A percentile compares a stretch with the other conserved stretches of the same genome.
Evolutionary conservation across 331 rosid genomes (phyloP).

Genomic region (Rhamnella rubrinervis): DNA sequence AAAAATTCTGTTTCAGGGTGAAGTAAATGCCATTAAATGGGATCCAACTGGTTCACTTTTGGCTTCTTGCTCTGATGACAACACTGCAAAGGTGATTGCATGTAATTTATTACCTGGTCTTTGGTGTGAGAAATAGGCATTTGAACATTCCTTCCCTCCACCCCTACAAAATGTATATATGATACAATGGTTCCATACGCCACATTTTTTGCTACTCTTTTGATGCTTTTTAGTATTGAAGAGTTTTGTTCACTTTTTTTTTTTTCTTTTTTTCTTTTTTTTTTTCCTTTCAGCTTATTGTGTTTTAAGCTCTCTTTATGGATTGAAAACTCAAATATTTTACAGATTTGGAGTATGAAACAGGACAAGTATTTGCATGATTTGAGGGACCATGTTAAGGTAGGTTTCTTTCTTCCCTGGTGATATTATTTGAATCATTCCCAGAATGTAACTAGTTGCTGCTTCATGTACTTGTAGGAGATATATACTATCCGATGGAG

Average conservation of each 20-base stretch:
- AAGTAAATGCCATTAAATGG: conserved; percentile 86
- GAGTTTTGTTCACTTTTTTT: background rate
- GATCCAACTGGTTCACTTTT: conserved; percentile 76
- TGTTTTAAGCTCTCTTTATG: background rate
- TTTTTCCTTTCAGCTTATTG: background rate
- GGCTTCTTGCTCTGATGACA: conserved; percentile 90
- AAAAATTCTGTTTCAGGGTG: conserved; percentile 58
- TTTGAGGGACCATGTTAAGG: conserved; percentile 82
- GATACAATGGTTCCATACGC: too few relatives aligned
- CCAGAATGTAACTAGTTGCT: background rate
- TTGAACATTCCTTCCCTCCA: too few relatives aligned
- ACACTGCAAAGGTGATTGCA: conserved; percentile 64
- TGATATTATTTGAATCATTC: background rate
- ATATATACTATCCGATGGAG: conserved; percentile 96
- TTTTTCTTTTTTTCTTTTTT: background rate
- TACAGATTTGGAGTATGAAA: conserved; percentile 84
- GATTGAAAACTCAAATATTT: conserved; percentile 1
- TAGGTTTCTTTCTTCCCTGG: conserved; percentile 12
- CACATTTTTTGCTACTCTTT: background rate
- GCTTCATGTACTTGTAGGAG: conserved; percentile 48
- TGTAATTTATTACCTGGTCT: background rate
- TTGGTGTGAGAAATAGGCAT: background rate
- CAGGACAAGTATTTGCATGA: conserved; percentile 72
- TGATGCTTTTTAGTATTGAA: background rate
- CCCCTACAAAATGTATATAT: too few relatives aligned